Conservation (phyloP, 495 filamentous ascomycete genomes). For the Aspergillus coremiiformis region DNA sequence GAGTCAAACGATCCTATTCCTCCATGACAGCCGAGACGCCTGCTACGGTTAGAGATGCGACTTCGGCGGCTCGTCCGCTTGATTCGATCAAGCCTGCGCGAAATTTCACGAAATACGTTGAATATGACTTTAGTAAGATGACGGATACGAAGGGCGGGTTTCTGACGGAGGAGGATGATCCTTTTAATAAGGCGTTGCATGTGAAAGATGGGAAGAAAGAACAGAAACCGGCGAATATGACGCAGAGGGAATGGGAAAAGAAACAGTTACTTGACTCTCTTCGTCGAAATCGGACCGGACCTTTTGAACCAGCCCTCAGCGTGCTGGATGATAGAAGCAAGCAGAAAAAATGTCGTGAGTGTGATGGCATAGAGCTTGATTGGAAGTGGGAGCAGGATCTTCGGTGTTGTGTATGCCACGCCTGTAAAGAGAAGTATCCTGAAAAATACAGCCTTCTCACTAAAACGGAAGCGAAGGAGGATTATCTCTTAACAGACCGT, state of each 20-base stretch:
- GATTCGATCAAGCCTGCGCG: slow-evolving; percentile 61
- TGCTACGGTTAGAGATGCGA: slow-evolving; percentile 60
- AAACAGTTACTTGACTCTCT: slow-evolving; percentile 63
- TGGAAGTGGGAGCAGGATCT: slow-evolving; percentile 88
- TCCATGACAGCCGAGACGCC: slow-evolving; percentile 56
- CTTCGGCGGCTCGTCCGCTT: slow-evolving; percentile 31
- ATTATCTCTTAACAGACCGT: slow-evolving; percentile 94
- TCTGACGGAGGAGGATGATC: slow-evolving; percentile 79
- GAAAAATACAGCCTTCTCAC: slow-evolving; percentile 92
- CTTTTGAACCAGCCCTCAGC: slow-evolving; percentile 79
- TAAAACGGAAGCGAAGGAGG: slow-evolving; percentile 91
- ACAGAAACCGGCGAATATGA: slow-evolving; percentile 82
- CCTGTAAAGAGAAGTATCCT: slow-evolving; percentile 79
- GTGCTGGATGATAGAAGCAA: slow-evolving; percentile 54
- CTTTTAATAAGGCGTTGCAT: slow-evolving; percentile 71
- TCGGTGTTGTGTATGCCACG: slow-evolving; percentile 58
- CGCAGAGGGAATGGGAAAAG: slow-evolving; percentile 85
- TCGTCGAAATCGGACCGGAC: slow-evolving; percentile 65
- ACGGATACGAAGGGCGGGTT: slow-evolving; percentile 96
- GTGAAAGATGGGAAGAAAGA: slow-evolving; percentile 42
- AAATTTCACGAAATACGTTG: slow-evolving; percentile 87
- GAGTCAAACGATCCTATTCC: slow-evolving; percentile 54
- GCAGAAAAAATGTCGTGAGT: slow-evolving; percentile 75
- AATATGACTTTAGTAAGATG: slow-evolving; percentile 97
- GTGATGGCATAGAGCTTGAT: slow-evolving; percentile 77